Percentiles rank a stretch among this genome's conserved stretches.
These are phyloP conservation scores for Entomortierella chlamydospora DNA, from an alignment of 192 early-diverging fungal species.

Conservation along the genomic window DNA sequence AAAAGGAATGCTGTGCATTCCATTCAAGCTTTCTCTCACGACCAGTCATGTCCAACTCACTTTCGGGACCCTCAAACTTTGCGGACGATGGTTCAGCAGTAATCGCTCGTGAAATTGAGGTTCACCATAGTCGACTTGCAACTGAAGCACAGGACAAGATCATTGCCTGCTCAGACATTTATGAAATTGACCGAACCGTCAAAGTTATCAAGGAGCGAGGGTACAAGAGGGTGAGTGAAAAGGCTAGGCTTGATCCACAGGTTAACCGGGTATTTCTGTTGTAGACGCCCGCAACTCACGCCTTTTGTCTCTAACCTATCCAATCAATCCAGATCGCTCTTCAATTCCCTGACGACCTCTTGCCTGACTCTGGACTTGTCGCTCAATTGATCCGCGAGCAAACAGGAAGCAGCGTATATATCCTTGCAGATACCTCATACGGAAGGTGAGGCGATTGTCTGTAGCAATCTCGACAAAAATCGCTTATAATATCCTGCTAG, in stretches of 20 bases:
- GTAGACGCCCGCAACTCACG: background rate
- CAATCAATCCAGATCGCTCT: slow-evolving; percentile 77
- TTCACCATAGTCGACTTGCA: slow-evolving; percentile 26
- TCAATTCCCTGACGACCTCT: slow-evolving; percentile 94
- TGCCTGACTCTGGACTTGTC: slow-evolving; percentile 77
- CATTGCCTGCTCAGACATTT: slow-evolving; percentile 48
- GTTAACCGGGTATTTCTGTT: too few species aligned
- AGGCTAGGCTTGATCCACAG: too few species aligned
- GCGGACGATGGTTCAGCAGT: slow-evolving; percentile 76
- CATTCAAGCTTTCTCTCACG: too few species aligned
- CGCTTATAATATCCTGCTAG: background rate
- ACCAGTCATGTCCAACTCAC: slow-evolving; percentile 38
- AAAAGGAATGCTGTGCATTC: too few species aligned
- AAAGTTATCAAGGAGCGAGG: slow-evolving; percentile 56
- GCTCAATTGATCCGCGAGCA: slow-evolving; percentile 62
- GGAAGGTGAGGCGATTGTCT: slow-evolving; percentile 68
- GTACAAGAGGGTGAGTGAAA: slow-evolving; percentile 55
- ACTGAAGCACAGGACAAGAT: slow-evolving; percentile 55
- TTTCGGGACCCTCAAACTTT: slow-evolving; percentile 69
- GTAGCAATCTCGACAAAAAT: background rate
- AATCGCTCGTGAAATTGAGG: slow-evolving; percentile 66
- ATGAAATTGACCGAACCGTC: slow-evolving; percentile 76
- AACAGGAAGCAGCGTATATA: slow-evolving; percentile 68
- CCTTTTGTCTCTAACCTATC: background rate
- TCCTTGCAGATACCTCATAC: slow-evolving; percentile 96